phyloP scores from a whole-genome alignment of 164 flowering plant genomes.

The Protea cynaroides region DNA sequence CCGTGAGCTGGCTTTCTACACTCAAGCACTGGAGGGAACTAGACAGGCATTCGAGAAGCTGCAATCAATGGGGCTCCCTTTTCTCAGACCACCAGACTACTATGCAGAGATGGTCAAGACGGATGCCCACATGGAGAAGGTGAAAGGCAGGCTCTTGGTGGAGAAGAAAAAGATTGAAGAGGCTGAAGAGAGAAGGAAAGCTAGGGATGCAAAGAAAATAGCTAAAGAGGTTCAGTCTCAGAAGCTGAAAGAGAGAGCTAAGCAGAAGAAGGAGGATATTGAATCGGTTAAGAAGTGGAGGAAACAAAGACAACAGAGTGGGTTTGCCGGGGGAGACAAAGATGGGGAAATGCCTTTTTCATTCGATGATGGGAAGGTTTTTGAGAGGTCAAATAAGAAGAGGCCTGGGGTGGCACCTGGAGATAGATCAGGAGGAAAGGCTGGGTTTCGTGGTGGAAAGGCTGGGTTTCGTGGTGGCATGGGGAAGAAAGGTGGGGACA shows the following conservation, averaged over 20 bases:
- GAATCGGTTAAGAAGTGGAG: conserved; percentile 95
- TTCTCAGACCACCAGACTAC: conserved; percentile 83
- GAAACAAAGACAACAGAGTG: conserved; percentile 81
- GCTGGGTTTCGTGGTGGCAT: conserved; percentile 29
- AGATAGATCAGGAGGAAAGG: conserved; percentile 83
- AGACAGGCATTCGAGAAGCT: conserved; percentile 60
- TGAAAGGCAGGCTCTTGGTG: conserved; percentile 63
- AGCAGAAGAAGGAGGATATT: conserved; percentile 73
- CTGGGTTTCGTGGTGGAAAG: conserved; percentile 28
- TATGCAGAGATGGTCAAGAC: conserved; percentile 94
- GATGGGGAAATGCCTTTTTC: conserved; percentile 42
- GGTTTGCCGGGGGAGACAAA: conserved; percentile 45
- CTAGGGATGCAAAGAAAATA: conserved; percentile 70
- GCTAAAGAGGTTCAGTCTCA: conserved; percentile 79
- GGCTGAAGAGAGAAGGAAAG: conserved; percentile 88
- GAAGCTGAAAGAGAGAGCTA: conserved; percentile 75
- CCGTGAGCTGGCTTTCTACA: conserved; percentile 75
- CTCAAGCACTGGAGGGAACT: conserved; percentile 83
- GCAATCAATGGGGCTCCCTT: conserved; percentile 66
- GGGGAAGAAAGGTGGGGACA: conserved; percentile 38
- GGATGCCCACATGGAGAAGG: conserved; percentile 79
- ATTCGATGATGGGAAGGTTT: conserved; percentile 54
- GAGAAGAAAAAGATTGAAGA: conserved; percentile 79
- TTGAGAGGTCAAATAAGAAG: conserved; percentile 54
- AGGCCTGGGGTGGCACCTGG: conserved; percentile 75